A percentile compares a stretch with the other conserved stretches of the same genome.
These are phyloP conservation scores for Eragrostis curvula DNA, from an alignment of 176 grass and related monocot species.

Conservation along the genomic window DNA sequence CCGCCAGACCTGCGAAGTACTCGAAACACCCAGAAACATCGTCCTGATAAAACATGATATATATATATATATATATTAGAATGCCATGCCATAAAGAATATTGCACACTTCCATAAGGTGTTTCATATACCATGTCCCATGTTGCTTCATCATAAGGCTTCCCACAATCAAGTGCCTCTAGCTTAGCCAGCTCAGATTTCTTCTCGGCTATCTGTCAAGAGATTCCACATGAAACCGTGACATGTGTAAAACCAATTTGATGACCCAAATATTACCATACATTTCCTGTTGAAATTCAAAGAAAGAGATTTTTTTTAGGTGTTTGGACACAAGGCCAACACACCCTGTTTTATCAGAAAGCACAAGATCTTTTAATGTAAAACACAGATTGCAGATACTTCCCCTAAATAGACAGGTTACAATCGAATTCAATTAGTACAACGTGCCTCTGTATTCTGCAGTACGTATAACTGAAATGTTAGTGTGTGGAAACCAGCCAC, in stretches of 20 bases:
- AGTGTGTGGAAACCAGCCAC: not conserved
- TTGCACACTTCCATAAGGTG: constrained; percentile 2
- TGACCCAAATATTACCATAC: not conserved
- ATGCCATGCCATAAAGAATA: not conserved
- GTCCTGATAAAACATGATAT: constrained; percentile 59
- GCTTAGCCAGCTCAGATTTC: constrained; percentile 83
- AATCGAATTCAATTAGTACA: not conserved
- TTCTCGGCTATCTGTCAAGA: constrained; percentile 68
- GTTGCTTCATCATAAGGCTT: constrained; percentile 97
- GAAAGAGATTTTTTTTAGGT: not conserved
- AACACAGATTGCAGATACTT: not conserved
- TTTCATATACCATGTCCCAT: constrained; percentile 83
- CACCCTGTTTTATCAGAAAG: not conserved
- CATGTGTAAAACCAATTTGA: not conserved
- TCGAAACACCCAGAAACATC: constrained; percentile 99
- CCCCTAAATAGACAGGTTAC: not conserved
- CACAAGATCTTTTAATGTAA: not conserved
- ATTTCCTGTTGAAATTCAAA: not conserved
- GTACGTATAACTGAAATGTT: not conserved
- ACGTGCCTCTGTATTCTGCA: not conserved
- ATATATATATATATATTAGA: too few species aligned
- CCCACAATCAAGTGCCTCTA: constrained; percentile 86
- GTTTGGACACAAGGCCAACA: not conserved
- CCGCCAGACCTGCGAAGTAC: constrained; percentile 83
- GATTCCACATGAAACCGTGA: not conserved